These are phyloP conservation scores for Dactylellina haptotyla DNA, from an alignment of 2,329 filamentous ascomycete species.

Conservation along the genomic window DNA sequence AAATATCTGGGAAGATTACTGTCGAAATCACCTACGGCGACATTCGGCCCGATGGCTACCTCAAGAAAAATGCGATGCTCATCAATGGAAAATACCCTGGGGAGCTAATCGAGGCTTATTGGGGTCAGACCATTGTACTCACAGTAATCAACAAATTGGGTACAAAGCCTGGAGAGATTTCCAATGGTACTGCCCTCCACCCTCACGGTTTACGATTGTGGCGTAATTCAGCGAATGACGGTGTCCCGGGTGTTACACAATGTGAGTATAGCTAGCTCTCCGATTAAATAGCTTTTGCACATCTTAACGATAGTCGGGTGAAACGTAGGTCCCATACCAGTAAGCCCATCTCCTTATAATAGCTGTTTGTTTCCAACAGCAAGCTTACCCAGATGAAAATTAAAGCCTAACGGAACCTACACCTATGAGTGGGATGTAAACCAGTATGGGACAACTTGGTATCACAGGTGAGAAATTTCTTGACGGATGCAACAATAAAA, in stretches of 20 bases:
- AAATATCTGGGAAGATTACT: background rate
- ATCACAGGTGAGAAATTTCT: slow-evolving; percentile 18
- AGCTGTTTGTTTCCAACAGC: background rate
- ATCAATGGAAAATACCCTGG: slow-evolving; percentile 75
- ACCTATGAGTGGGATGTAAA: slow-evolving; percentile 16
- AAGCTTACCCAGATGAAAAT: background rate
- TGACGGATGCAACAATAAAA: background rate
- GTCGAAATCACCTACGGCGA: slow-evolving; percentile 17
- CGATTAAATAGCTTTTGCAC: background rate
- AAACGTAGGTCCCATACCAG: slow-evolving; percentile 61
- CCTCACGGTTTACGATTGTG: slow-evolving; percentile 23
- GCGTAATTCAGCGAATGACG: slow-evolving; percentile 66
- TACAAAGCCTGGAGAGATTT: background rate
- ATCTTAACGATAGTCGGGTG: background rate
- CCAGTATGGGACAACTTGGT: slow-evolving; percentile 33
- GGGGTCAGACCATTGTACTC: slow-evolving; percentile 64
- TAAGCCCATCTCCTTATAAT: background rate
- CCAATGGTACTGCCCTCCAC: slow-evolving; percentile 26
- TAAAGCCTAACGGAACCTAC: slow-evolving; percentile 3
- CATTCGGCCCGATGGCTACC: slow-evolving; percentile 68
- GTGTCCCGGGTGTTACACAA: slow-evolving; percentile 66
- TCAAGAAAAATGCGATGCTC: slow-evolving; percentile 63
- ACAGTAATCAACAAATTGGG: slow-evolving; percentile 23
- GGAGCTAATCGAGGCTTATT: slow-evolving; percentile 72
- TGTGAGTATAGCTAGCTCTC: slow-evolving; percentile 58